These are phyloP conservation scores for Pythium folliculosum DNA, from an alignment of 352 stramenopile genomes.

Conservation along the genomic window DNA sequence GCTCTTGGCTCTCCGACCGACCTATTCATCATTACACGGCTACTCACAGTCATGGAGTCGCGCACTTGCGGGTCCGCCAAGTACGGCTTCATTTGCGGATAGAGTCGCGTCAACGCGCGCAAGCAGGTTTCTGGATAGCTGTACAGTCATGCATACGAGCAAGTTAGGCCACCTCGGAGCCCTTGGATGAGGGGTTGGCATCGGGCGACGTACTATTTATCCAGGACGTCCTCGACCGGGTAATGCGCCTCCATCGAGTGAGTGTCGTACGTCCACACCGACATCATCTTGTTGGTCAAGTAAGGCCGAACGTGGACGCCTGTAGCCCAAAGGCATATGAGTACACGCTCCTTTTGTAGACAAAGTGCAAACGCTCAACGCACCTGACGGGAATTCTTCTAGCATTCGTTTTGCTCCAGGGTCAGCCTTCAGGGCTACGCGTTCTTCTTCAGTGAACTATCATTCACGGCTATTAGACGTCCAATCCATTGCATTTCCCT, in stretches of 20 bases:
- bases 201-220: slow-evolving; percentile 40
- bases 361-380: neutral
- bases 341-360: neutral
- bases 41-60: slow-evolving; percentile 56
- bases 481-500: neutral
- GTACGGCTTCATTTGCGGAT: slow-evolving; percentile 67
- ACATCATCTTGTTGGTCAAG: slow-evolving; percentile 61
- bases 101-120: slow-evolving; percentile 55
- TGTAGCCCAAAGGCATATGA: neutral
- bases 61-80: slow-evolving; percentile 52
- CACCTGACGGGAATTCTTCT: slow-evolving; percentile 56
- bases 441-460: slow-evolving; percentile 60
- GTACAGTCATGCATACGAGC: no score
- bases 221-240: slow-evolving; percentile 62
- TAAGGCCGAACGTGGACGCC: slow-evolving; percentile 76
- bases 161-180: no score
- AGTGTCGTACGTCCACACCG: slow-evolving; percentile 79
- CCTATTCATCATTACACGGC: no score
- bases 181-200: neutral
- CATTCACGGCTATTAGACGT: neutral
- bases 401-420: slow-evolving; percentile 47
- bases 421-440: slow-evolving; percentile 38
- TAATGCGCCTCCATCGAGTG: slow-evolving; percentile 60
- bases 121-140: slow-evolving; percentile 77
- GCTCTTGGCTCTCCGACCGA: neutral